Percentiles rank a stretch among this genome's conserved stretches.
phyloP scores from a whole-genome alignment of 1,139 yeast genomes.

The Yamadazyma jaroonii region DNA sequence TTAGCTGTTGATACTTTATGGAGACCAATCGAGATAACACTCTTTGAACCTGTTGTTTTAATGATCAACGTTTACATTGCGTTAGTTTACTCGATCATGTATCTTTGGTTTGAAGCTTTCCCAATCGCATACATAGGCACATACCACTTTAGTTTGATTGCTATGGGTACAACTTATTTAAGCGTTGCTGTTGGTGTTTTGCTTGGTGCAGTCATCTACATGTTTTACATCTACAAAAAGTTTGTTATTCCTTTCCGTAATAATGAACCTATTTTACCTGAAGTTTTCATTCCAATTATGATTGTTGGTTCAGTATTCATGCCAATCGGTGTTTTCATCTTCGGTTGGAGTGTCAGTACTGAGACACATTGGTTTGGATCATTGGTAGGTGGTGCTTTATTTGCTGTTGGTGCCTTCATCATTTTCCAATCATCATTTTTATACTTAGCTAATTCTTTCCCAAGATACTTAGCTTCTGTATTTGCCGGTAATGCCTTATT shows the following conservation, averaged over 20 bases:
- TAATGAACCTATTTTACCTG: constrained; percentile 31
- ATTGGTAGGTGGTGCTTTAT: constrained; percentile 36
- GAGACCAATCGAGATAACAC: constrained; percentile 20
- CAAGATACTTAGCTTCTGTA: constrained; percentile 51
- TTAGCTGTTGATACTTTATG: constrained; percentile 18
- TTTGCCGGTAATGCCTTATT: constrained; percentile 40
- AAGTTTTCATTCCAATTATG: constrained; percentile 42
- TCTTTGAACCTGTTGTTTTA: constrained; percentile 44
- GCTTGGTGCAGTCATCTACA: constrained; percentile 23
- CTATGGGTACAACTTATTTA: constrained; percentile 46
- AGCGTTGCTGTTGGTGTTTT: constrained; percentile 41
- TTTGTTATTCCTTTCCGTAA: constrained; percentile 24
- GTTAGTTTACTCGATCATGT: constrained; percentile 51
- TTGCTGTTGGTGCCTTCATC: constrained; percentile 5
- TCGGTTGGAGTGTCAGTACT: constrained; percentile 48
- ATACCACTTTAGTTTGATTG: constrained; percentile 47
- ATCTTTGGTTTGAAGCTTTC: constrained; percentile 60
- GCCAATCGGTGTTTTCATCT: constrained; percentile 45
- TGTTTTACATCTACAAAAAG: constrained; percentile 17
- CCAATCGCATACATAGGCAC: constrained; percentile 51
- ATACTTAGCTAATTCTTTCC: constrained; percentile 31
- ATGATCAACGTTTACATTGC: constrained; percentile 50
- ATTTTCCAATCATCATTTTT: constrained; percentile 9
- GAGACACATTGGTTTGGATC: constrained; percentile 41
- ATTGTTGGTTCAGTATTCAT: constrained; percentile 40